Evolutionary conservation across 176 grass and related monocot species (phyloP).

Genomic region (Eleusine coracana): DNA sequence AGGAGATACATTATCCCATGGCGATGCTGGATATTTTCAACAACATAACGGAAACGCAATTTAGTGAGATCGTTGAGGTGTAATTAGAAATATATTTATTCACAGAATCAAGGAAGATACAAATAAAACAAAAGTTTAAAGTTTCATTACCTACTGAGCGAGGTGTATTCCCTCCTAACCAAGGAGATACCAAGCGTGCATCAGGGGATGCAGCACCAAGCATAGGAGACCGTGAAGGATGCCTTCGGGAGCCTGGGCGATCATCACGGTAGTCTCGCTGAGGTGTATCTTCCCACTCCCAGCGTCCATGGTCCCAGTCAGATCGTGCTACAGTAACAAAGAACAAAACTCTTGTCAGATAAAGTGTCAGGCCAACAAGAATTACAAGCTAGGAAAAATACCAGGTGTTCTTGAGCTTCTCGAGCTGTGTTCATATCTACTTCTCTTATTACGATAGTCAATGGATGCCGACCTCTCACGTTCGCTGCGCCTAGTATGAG

Average conservation of each 20-base stretch:
- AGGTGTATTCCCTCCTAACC: constrained; percentile 74
- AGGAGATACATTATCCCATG: constrained; percentile 80
- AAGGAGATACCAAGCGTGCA: constrained; percentile 92
- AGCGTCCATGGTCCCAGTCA: constrained; percentile 85
- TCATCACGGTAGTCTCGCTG: constrained; percentile 59
- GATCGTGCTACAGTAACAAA: constrained; percentile 62
- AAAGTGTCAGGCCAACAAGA: constrained; percentile 32
- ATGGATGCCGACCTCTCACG: constrained; percentile 47
- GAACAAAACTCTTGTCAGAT: constrained; percentile 24
- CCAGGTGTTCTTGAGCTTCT: constrained; percentile 73
- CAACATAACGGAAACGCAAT: not conserved
- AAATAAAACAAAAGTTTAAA: constrained; percentile 1
- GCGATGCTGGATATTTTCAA: constrained; percentile 61
- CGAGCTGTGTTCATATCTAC: constrained; percentile 57
- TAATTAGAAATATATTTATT: constrained; percentile 26
- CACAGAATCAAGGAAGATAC: constrained; percentile 26
- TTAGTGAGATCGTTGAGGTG: constrained; percentile 2
- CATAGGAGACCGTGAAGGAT: constrained; percentile 77
- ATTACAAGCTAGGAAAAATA: constrained; percentile 44
- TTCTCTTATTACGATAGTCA: constrained; percentile 70
- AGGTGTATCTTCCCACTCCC: constrained; percentile 98
- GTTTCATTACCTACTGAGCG: constrained; percentile 53
- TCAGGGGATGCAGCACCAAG: constrained; percentile 88
- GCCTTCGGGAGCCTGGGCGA: constrained; percentile 56
- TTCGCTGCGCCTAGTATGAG: constrained; percentile 51